Base-by-base conservation (phyloP, 1,284 basidiomycete genomes). In the Retiboletus flavoniger region DNA sequence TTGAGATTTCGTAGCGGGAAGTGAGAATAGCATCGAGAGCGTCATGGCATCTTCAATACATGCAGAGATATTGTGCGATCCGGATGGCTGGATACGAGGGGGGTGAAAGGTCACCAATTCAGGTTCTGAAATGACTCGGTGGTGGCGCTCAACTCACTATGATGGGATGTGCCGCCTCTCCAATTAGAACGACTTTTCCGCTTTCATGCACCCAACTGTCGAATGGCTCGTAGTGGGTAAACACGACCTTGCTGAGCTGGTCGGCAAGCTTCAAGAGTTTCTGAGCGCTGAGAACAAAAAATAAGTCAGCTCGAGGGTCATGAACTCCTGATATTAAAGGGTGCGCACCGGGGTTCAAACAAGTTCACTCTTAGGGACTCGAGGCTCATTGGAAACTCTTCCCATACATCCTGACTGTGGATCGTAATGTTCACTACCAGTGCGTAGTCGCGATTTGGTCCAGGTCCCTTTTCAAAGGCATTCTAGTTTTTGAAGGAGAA, bases 21-120 rank as follows among this genome's bases (percentile, higher is more conserved):
- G 67, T 8, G 78, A 74, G 51, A 82, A 79, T 11, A 82, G 69
- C 26, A 63, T 72, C 4, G 78, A 79, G 38, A 83, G 69, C 0
- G 78, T 78, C 55, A 78, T 75, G 4, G 78, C 81, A 53, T 83
- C 83, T 67, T 84, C 82, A 41, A 83, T 73, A 38, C 70, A 69
- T 16, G 75, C 56, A 2, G 70, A 65, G 1, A 68, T 59, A 44
- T 71, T 73, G 51, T 75, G 71, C 16, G 74, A 68, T 29, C 71
- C 70, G n/a, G 63, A 73, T 45, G 72, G 77, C 77, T 75, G 58
- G 29, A 14, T 6, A 6, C 28, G 13, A 24, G 21, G 4, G 24
- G 24, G 6, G 6, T 3, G 4, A 44, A 24, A 17, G 3, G 26
- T 36, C 28, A 34, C 42, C 21, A 6, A 28, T 13, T 24, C 8